These are phyloP conservation scores for Xylaria sp. DNA, from an alignment of 2,329 filamentous ascomycete species.

Conservation along the genomic window DNA sequence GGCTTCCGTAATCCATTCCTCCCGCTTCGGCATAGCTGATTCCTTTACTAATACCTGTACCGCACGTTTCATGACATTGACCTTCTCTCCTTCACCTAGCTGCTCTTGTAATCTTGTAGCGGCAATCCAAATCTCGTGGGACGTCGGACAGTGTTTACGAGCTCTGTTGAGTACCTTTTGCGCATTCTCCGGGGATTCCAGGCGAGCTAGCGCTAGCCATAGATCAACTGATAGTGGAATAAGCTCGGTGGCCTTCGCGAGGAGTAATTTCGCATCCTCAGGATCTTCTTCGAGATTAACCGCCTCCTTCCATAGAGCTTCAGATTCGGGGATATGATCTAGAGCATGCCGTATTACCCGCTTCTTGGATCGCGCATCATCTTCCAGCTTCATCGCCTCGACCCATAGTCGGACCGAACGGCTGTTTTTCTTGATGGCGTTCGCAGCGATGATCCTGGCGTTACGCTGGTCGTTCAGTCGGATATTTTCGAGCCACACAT, in stretches of 20 bases:
- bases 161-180: conserved; percentile 96
- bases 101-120: conserved; percentile 92
- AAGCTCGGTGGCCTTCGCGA: conserved; percentile 95
- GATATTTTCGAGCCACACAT: conserved; percentile 96
- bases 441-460: conserved; percentile 92
- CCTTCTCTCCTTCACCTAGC: conserved; percentile 77
- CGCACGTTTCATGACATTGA: conserved; percentile 94
- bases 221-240: conserved; percentile 94
- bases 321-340: conserved; percentile 92
- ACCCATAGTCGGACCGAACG: conserved; percentile 91
- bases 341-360: conserved; percentile 90
- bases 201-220: conserved; percentile 90
- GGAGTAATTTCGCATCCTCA: conserved; percentile 84
- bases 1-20: conserved; percentile 96
- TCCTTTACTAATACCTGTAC: conserved; percentile 89
- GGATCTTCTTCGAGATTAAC: conserved; percentile 95
- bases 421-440: conserved; percentile 91
- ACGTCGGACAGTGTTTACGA: conserved; percentile 91
- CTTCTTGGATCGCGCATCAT: conserved; percentile 85
- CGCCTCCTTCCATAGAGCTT: conserved; percentile 96
- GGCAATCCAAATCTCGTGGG: conserved; percentile 96
- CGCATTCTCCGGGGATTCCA: conserved; percentile 90
- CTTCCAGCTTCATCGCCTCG: conserved; percentile 92
- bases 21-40: conserved; percentile 94
- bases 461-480: conserved; percentile 91